Conservation (phyloP, 1,284 basidiomycete species). For the Xanthoconium separans region DNA sequence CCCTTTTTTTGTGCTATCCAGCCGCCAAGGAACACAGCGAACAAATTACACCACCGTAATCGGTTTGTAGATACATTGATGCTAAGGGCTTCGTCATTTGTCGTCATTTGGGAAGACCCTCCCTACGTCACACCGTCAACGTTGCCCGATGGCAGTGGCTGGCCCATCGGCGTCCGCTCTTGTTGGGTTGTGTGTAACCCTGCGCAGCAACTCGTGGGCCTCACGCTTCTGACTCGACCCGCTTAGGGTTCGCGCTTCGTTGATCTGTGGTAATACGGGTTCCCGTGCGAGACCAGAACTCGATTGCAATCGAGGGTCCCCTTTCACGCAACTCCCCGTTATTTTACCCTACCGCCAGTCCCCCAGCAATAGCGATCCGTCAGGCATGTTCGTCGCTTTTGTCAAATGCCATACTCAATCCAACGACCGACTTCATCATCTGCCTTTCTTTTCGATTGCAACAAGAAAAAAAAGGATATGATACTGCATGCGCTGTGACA, state of each 20-base stretch:
- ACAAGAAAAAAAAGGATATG: constrained; percentile 12
- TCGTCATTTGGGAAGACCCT: constrained; percentile 12
- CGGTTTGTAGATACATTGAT: background rate
- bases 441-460: constrained; percentile 9
- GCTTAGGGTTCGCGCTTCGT: constrained; percentile 22
- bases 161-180: constrained; percentile 7
- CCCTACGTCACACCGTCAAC: constrained; percentile 13
- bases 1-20: background rate
- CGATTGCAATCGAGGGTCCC: constrained; percentile 18
- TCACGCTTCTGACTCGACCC: constrained; percentile 2
- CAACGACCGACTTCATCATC: background rate
- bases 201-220: constrained; percentile 20
- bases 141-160: constrained; percentile 7
- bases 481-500: constrained; percentile 18
- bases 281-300: background rate
- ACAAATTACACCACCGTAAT: constrained; percentile 15
- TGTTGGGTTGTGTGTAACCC: constrained; percentile 2
- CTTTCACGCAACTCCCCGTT: background rate
- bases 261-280: constrained; percentile 9
- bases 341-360: constrained; percentile 17
- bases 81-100: background rate
- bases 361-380: background rate
- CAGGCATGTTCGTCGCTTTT: constrained; percentile 6
- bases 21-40: constrained; percentile 3
- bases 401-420: background rate